phyloP scores from a whole-genome alignment of 2,329 filamentous ascomycete genomes.

The Nemania diffusa region DNA sequence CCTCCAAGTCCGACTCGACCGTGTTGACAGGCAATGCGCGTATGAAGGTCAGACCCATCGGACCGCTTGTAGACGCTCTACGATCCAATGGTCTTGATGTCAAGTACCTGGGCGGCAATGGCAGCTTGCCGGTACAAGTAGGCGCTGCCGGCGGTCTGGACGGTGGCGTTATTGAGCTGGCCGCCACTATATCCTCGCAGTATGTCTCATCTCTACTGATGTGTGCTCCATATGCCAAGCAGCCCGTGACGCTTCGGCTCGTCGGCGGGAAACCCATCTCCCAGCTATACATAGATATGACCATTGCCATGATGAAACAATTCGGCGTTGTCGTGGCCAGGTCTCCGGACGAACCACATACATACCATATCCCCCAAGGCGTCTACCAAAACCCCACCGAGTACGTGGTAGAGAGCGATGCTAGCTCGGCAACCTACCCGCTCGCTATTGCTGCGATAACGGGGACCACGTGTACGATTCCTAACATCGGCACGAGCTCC shows the following conservation, averaged over 20 bases:
- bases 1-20: constrained; percentile 72
- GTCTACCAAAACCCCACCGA: constrained; percentile 83
- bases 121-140: constrained; percentile 85
- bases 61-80: constrained; percentile 89
- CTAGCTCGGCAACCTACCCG: constrained; percentile 96
- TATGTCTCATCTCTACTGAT: constrained; percentile 97
- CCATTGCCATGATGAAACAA: constrained; percentile 93
- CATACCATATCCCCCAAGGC: constrained; percentile 91
- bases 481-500: constrained; percentile 92
- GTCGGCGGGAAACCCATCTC: constrained; percentile 98
- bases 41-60: constrained; percentile 96
- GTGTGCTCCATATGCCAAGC: constrained; percentile 96
- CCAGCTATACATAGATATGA: constrained; percentile 98
- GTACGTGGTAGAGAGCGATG: constrained; percentile 95
- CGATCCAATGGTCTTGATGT: constrained; percentile 87
- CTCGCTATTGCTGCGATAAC: constrained; percentile 94
- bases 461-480: constrained; percentile 93
- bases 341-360: constrained; percentile 83
- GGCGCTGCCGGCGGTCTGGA: constrained; percentile 83
- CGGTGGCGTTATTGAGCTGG: constrained; percentile 89
- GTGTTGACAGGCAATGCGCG: constrained; percentile 91
- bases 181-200: constrained; percentile 97
- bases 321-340: constrained; percentile 86
- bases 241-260: constrained; percentile 87
- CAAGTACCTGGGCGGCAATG: constrained; percentile 83